Percentiles rank a stretch among this genome's conserved stretches.
These are phyloP conservation scores for Oenanthe sinensis DNA, from an alignment of 129 eudicot species.

Conservation along the genomic window DNA sequence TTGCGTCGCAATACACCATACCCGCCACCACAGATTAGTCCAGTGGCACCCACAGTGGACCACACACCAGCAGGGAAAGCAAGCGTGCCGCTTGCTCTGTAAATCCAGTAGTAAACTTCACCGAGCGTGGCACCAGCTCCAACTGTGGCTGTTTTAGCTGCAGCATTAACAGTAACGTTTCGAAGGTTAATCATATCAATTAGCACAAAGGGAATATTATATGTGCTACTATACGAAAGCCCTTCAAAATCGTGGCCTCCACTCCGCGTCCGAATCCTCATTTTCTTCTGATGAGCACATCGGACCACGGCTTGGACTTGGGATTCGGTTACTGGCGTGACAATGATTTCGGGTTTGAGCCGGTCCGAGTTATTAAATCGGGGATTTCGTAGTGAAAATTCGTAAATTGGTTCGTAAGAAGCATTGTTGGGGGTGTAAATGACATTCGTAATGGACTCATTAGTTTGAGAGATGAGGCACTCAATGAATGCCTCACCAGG, in stretches of 20 bases:
- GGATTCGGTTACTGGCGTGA: slow-evolving; percentile 17
- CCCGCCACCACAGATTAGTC: slow-evolving; percentile 18
- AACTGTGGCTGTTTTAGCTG: not conserved
- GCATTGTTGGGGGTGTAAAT: slow-evolving; percentile 11
- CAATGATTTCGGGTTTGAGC: slow-evolving; percentile 14
- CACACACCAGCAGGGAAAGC: slow-evolving; percentile 20
- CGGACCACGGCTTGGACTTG: slow-evolving; percentile 9
- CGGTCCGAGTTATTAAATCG: not conserved
- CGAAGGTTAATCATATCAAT: slow-evolving; percentile 18
- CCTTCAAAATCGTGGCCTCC: slow-evolving; percentile 24
- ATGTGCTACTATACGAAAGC: slow-evolving; percentile 15
- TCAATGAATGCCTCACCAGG: not conserved
- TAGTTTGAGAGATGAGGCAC: slow-evolving; percentile 8
- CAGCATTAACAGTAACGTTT: slow-evolving; percentile 3
- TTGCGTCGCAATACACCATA: slow-evolving; percentile 20
- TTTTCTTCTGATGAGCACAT: slow-evolving; percentile 3
- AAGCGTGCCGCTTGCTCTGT: slow-evolving; percentile 8
- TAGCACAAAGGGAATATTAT: slow-evolving; percentile 17
- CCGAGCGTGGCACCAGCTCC: slow-evolving; percentile 21
- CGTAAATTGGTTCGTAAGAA: slow-evolving; percentile 6
- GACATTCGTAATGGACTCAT: not conserved
- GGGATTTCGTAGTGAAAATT: not conserved
- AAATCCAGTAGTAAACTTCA: slow-evolving; percentile 18
- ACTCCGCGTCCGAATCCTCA: slow-evolving; percentile 12
- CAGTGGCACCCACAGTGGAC: slow-evolving; percentile 16